These are phyloP conservation scores for Secale cereale DNA, from an alignment of 176 grass and related monocot genomes.

Conservation along the genomic window DNA sequence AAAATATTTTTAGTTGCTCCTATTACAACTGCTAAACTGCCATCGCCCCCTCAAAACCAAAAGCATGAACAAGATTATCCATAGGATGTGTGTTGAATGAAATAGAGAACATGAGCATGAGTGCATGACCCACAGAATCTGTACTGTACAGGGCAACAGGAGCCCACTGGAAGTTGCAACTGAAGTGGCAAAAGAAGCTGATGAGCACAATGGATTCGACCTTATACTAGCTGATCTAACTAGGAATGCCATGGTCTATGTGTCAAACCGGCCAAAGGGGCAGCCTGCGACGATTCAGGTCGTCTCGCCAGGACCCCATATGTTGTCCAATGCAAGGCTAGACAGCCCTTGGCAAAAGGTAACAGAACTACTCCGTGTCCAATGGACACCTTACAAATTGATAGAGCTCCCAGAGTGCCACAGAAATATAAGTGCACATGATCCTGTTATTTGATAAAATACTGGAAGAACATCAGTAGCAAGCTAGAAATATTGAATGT, in stretches of 20 bases:
- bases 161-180: conserved; percentile 66
- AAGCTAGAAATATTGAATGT: background rate
- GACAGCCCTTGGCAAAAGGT: conserved; percentile 95
- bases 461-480: background rate
- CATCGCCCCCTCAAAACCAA: background rate
- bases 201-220: conserved; percentile 89
- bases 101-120: background rate
- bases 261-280: conserved; percentile 75
- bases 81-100: background rate
- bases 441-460: background rate
- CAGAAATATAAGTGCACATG: background rate
- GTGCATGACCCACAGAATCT: background rate
- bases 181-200: conserved; percentile 68
- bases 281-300: conserved; percentile 54
- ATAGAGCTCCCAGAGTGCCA: background rate
- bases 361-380: conserved; percentile 15
- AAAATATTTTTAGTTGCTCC: background rate
- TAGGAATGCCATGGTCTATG: conserved; percentile 63
- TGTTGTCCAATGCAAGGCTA: conserved; percentile 77
- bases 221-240: conserved; percentile 73
- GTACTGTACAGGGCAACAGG: conserved; percentile 57
- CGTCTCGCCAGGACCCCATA: conserved; percentile 74
- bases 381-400: background rate
- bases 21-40: background rate
- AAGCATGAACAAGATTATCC: no score